These are phyloP conservation scores for Pyronema omphalodes DNA, from an alignment of 495 filamentous ascomycete species.

Conservation along the genomic window DNA sequence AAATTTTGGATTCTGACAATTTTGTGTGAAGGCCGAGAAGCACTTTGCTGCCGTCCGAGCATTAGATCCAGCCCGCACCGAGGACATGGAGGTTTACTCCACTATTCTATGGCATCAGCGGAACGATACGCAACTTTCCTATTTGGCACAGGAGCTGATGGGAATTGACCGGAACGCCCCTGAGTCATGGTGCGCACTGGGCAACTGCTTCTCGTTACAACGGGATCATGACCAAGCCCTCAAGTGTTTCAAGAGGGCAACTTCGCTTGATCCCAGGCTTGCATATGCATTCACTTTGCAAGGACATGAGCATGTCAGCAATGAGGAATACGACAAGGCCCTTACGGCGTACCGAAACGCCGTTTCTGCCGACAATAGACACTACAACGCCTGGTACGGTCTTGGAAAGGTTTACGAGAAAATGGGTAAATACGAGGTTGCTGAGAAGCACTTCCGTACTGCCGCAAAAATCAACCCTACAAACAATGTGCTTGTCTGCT, in stretches of 20 bases:
- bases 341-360: constrained; percentile 64
- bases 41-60: constrained; percentile 58
- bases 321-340: constrained; percentile 94
- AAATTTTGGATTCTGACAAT: constrained; percentile 3
- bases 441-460: constrained; percentile 74
- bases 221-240: constrained; percentile 88
- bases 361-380: constrained; percentile 64
- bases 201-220: constrained; percentile 89
- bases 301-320: constrained; percentile 89
- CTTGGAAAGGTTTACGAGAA: constrained; percentile 86
- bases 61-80: constrained; percentile 56
- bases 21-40: constrained; percentile 40
- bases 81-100: constrained; percentile 95
- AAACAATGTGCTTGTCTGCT: constrained; percentile 76
- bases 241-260: constrained; percentile 86
- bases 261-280: constrained; percentile 72
- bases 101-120: constrained; percentile 95
- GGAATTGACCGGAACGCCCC: constrained; percentile 74
- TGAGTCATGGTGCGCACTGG: constrained; percentile 86
- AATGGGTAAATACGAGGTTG: constrained; percentile 78
- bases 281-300: constrained; percentile 92
- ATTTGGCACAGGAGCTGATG: constrained; percentile 73
- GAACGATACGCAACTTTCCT: constrained; percentile 75
- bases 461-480: constrained; percentile 77
- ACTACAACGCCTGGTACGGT: constrained; percentile 97